Base-by-base conservation (phyloP, 2,329 filamentous ascomycete species). In the Botrytis aclada region DNA sequence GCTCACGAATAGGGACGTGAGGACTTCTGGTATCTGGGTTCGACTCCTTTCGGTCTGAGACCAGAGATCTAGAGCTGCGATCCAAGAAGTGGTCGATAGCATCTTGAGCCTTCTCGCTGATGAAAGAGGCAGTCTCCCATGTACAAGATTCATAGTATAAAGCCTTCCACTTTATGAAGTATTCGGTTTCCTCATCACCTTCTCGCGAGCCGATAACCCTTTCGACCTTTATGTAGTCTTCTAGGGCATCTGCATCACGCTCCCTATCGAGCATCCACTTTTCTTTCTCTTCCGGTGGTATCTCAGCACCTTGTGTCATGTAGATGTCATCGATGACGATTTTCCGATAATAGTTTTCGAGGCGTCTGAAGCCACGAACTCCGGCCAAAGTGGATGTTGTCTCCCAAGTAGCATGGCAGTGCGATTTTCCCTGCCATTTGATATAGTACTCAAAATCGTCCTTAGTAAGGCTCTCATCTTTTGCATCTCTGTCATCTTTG, bases 391-490 rank as follows among this genome's bases (percentile, higher is more conserved):
- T 88, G 72, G 93, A 90, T 74, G 91, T 91, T 0, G 90, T 91
- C 82, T 98, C 95, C 95, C 96, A 99, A 0, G 94, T 97, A 72
- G 97, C 93, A 84, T 99, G 96, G 78, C 97, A 91, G 81, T 99
- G 94, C 18, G 96, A 97, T 82, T 94, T 93, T 77, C 92, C 93
- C 82, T 98, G 93, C 96, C 97, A 99, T 84, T 99, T 99, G 83
- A 99, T 94, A 82, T 91, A 88, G 78, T 87, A 99, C 80, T 98
- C 94, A 78, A 96, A 98, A 80, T 98, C 93, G 70, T 94, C 89
- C 77, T 87, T 86, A 37, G 83, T 85, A 2, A 86, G 81, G 65
- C 93, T 90, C 72, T 82, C 81, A 29, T 85, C 84, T 22, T 86
- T 83, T 73, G 89, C 82, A 75, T 88, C 88, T 64, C 88, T 83